Evolutionary conservation across 352 stramenopile species (phyloP).

Genomic region (Phytopythium litorale): DNA sequence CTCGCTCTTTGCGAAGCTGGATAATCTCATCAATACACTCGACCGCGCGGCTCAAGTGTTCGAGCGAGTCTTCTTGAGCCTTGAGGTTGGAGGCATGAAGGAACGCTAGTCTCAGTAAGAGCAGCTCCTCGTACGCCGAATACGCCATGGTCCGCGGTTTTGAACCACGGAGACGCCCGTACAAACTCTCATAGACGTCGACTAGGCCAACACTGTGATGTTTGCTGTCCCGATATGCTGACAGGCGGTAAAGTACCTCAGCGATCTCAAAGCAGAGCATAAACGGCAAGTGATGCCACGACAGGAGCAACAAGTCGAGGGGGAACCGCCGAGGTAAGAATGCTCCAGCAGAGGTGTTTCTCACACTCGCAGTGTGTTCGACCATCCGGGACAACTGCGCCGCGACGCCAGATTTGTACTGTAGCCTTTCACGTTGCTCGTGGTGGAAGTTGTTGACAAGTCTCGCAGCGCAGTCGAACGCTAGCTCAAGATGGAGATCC

Average conservation of each 20-base stretch:
- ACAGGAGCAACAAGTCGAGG: constrained; percentile 31
- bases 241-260: constrained; percentile 46
- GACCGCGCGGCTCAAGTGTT: constrained; percentile 19
- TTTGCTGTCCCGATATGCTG: constrained; percentile 8
- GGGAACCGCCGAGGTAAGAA: background rate
- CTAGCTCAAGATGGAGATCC: constrained; percentile 29
- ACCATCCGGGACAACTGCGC: constrained; percentile 4
- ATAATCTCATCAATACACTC: constrained; percentile 29
- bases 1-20: constrained; percentile 14
- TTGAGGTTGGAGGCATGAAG: constrained; percentile 35
- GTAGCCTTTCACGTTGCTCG: constrained; percentile 7
- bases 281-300: constrained; percentile 61
- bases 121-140: constrained; percentile 42
- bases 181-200: constrained; percentile 56
- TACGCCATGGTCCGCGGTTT: constrained; percentile 27
- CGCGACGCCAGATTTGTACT: background rate
- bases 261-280: constrained; percentile 57
- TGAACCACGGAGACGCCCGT: constrained; percentile 34
- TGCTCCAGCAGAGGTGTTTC: background rate
- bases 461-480: constrained; percentile 17
- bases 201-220: constrained; percentile 17
- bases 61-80: constrained; percentile 7
- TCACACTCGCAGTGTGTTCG: background rate
- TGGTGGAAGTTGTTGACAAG: constrained; percentile 37
- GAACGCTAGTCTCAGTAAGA: constrained; percentile 51